These are phyloP conservation scores for Cladophialophora psammophila DNA, from an alignment of 2,329 filamentous ascomycete species.

Conservation along the genomic window DNA sequence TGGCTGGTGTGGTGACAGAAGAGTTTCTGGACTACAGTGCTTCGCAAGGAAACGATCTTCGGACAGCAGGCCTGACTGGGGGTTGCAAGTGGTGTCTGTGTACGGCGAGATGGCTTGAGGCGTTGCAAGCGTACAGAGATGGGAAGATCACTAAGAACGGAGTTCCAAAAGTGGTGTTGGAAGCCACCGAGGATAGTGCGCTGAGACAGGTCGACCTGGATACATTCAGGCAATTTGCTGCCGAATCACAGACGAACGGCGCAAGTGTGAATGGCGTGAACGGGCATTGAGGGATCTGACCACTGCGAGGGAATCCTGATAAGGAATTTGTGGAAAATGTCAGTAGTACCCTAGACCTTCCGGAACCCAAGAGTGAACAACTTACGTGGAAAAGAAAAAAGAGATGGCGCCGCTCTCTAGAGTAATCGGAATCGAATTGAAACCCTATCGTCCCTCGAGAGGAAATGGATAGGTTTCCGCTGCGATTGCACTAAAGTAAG, in stretches of 20 bases:
- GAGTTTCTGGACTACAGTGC: conserved; percentile 70
- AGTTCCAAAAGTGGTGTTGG: conserved; percentile 45
- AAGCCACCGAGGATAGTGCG: conserved; percentile 49
- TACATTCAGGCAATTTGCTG: conserved; percentile 47
- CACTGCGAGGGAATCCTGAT: neutral
- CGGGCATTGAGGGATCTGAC: conserved; percentile 18
- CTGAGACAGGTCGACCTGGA: conserved; percentile 47
- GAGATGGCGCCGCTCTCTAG: conserved; percentile 77
- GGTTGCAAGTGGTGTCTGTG: conserved; percentile 72
- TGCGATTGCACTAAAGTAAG: conserved; percentile 96
- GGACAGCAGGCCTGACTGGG: conserved; percentile 61
- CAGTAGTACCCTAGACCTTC: conserved; percentile 35
- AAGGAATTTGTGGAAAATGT: conserved; percentile 4
- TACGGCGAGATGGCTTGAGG: conserved; percentile 66
- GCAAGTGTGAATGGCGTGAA: conserved; percentile 29
- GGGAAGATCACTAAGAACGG: conserved; percentile 45
- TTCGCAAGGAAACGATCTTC: conserved; percentile 66
- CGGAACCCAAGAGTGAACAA: neutral
- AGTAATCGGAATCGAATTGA: conserved; percentile 94
- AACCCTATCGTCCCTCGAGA: conserved; percentile 51
- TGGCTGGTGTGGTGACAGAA: conserved; percentile 65
- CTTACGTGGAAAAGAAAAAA: conserved; percentile 48
- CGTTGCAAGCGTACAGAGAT: conserved; percentile 61
- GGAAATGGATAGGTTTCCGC: conserved; percentile 65
- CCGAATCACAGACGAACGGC: conserved; percentile 40